These are phyloP conservation scores for Benincasa hispida DNA, from an alignment of 306 rosid species.

Conservation along the genomic window DNA sequence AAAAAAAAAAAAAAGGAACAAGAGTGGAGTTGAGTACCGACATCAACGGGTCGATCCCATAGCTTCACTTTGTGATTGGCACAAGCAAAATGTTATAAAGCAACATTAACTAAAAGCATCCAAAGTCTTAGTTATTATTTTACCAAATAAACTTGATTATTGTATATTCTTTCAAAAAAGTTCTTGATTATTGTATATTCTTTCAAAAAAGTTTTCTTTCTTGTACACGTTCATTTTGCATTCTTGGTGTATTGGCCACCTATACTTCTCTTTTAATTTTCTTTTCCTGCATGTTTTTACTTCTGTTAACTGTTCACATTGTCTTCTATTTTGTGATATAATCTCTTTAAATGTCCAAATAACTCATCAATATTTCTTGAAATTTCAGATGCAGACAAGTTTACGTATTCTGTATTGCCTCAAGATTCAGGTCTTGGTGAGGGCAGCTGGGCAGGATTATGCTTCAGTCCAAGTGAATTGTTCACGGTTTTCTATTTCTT, in stretches of 20 bases:
- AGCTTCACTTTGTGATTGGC: too few relatives aligned
- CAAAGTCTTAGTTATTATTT: not conserved
- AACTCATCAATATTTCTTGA: conserved; percentile 10
- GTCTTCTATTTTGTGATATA: not conserved
- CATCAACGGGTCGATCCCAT: too few relatives aligned
- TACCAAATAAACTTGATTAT: not conserved
- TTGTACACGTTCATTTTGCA: not conserved
- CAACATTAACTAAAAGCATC: not conserved
- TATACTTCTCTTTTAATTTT: not conserved
- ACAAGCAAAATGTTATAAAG: too few relatives aligned
- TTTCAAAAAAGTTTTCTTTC: not conserved
- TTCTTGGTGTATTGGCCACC: not conserved
- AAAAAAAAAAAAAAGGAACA: too few relatives aligned
- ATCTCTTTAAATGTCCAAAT: conserved; percentile 13
- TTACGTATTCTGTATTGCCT: conserved; percentile 69
- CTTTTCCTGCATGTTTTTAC: not conserved
- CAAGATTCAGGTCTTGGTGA: conserved; percentile 66
- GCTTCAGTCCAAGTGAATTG: conserved; percentile 73
- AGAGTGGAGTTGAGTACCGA: too few relatives aligned
- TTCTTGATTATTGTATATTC: not conserved
- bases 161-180: not conserved
- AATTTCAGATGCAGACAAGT: conserved; percentile 52
- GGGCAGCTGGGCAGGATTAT: conserved; percentile 85
- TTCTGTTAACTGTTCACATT: not conserved
- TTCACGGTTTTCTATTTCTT: conserved; percentile 40